Evolutionary conservation across 306 rosid species (phyloP), one percentile per base, ranked within the genome.

Genomic region (Glycine soja): DNA sequence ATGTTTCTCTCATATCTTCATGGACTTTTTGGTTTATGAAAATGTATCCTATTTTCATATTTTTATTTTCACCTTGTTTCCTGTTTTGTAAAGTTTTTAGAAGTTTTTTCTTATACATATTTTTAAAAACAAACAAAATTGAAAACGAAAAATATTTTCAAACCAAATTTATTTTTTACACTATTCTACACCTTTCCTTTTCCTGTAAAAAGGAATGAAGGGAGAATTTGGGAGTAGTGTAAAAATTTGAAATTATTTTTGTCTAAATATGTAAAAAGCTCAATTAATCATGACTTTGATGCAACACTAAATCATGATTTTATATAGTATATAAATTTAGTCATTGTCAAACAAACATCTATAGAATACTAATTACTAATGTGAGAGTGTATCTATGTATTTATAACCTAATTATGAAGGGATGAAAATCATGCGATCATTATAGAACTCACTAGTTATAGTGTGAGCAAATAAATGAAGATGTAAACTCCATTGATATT

Each of bases 401-500:
- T 24, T 24, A 32, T 65, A 73, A 40, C 57, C 16, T 72, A 32
- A 58, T 18, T 47, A 34, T 65, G 61, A 18, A 13, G 38, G 36
- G 56, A 48, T 24, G 42, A 40, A 42, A 68, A 69, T 63, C 18
- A 52, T 51, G 34, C 30, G 48, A 12, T 69, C 4, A 61, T 4
- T 36, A 57, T 24, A 48, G 51, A 66, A 53, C 15, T 73, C 5
- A 13, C 2, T 70, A 8, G 36, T 38, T 50, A 43, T 36, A 14
- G 8, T 34, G 56, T 68, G 64, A 34, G 12, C 15, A 57, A 3
- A 40, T 58, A 56, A 43, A 56, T 71, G 30, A 51, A 53, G 16
- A 72, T 34, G 53, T 24, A 24, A 58, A 68, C n/a, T 15, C 8
- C 36, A 61, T 42, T 40, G 73, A 71, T 72, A 47, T 38, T 51